These are phyloP conservation scores for Fraxinus angustifolia DNA, from an alignment of 305 asterid genomes.

Conservation along the genomic window DNA sequence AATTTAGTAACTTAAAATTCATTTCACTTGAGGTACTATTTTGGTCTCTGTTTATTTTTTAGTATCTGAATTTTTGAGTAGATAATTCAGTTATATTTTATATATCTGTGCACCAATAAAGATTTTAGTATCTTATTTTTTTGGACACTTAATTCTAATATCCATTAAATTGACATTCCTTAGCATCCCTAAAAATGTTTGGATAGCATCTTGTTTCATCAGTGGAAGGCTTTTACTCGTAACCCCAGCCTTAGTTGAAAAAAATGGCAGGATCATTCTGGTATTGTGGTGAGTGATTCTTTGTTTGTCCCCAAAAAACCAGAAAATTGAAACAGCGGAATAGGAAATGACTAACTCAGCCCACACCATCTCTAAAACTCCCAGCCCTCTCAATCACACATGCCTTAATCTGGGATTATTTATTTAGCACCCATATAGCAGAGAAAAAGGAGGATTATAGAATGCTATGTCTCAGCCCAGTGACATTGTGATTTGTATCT, in stretches of 20 bases:
- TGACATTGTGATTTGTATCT: neutral
- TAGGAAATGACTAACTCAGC: neutral
- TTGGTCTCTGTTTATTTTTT: neutral
- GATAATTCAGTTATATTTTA: neutral
- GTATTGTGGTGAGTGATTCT: neutral
- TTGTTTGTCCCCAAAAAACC: neutral
- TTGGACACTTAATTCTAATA: neutral
- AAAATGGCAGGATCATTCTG: neutral
- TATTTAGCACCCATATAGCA: neutral
- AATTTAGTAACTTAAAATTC: conserved; percentile 70
- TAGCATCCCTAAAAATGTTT: neutral
- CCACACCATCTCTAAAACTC: neutral
- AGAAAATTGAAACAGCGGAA: neutral
- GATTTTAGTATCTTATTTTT: neutral
- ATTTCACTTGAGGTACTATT: conserved; percentile 75
- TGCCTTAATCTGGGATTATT: neutral
- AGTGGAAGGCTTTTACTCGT: neutral
- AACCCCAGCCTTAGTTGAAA: neutral
- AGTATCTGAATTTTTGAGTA: neutral
- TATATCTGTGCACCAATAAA: neutral
- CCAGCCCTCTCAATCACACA: neutral
- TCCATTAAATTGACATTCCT: neutral
- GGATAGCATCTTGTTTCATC: neutral
- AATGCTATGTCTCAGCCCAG: neutral
- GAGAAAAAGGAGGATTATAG: neutral